These are phyloP conservation scores for Fusarium pilosicola DNA, from an alignment of 2,329 filamentous ascomycete species.

Conservation along the genomic window DNA sequence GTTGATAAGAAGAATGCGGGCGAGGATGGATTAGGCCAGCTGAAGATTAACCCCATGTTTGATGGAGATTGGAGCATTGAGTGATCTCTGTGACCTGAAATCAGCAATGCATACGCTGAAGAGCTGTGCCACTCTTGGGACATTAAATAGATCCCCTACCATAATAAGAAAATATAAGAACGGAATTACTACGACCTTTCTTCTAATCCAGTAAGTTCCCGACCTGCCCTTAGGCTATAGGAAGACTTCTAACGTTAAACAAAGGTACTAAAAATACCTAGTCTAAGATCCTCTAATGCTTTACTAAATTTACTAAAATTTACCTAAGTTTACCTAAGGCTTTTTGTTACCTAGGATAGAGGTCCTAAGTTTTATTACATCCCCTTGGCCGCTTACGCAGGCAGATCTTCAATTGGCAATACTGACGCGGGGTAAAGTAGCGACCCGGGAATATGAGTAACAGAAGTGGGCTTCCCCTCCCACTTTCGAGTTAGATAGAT, in stretches of 20 bases:
- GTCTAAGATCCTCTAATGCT: too few relatives aligned
- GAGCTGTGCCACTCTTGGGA: not conserved
- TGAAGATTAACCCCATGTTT: not conserved
- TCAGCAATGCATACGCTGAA: rapidly evolving
- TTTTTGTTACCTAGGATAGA: too few relatives aligned
- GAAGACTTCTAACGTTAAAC: too few relatives aligned
- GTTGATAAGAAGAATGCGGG: not conserved
- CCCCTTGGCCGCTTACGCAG: too few relatives aligned
- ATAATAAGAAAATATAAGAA: not conserved
- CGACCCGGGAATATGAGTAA: not conserved
- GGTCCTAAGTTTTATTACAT: too few relatives aligned
- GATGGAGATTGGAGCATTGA: not conserved
- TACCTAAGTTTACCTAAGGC: too few relatives aligned
- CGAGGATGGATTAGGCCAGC: not conserved
- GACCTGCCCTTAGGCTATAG: not conserved
- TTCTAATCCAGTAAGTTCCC: not conserved
- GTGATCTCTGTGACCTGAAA: not conserved
- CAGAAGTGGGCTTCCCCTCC: not conserved
- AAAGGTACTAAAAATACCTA: too few relatives aligned
- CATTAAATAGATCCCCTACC: not conserved
- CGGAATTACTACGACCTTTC: not conserved
- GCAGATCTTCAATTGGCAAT: not conserved
- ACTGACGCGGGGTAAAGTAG: not conserved
- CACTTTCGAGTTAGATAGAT: not conserved
- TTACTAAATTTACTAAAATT: too few relatives aligned